Conservation (phyloP, 306 rosid genomes). For the Betula pendula region DNA sequence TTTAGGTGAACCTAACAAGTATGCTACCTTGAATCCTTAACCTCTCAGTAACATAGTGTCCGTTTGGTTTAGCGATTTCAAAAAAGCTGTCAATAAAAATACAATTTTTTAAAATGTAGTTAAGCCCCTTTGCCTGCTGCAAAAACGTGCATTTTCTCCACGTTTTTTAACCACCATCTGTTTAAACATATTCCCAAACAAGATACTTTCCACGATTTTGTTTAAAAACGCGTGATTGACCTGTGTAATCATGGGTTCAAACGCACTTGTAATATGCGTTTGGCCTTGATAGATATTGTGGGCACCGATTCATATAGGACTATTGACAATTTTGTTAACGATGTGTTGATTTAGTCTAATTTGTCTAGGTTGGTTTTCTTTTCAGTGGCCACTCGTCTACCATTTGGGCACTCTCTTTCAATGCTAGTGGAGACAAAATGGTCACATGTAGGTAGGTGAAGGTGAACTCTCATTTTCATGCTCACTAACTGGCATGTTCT, state of each 20-base stretch:
- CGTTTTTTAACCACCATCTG: too few relatives aligned
- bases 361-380: conserved; percentile 27
- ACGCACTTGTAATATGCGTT: not conserved
- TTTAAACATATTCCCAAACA: too few relatives aligned
- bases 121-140: too few relatives aligned
- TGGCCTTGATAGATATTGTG: not conserved
- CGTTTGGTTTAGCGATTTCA: too few relatives aligned
- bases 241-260: too few relatives aligned
- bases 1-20: conserved; percentile 75
- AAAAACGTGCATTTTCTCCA: too few relatives aligned
- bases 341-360: conserved; percentile 7
- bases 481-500: not conserved
- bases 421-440: conserved; percentile 81
- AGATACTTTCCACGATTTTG: too few relatives aligned
- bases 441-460: conserved; percentile 79
- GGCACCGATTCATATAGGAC: conserved; percentile 16
- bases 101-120: too few relatives aligned
- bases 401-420: conserved; percentile 88
- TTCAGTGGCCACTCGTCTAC: conserved; percentile 91
- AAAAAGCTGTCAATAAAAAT: too few relatives aligned
- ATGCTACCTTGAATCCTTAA: conserved; percentile 13
- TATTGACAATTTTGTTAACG: not conserved
- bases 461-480: not conserved
- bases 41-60: conserved; percentile 1
- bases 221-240: too few relatives aligned